phyloP scores from a whole-genome alignment of 75 land plant species.

The Pinus albicaulis region DNA sequence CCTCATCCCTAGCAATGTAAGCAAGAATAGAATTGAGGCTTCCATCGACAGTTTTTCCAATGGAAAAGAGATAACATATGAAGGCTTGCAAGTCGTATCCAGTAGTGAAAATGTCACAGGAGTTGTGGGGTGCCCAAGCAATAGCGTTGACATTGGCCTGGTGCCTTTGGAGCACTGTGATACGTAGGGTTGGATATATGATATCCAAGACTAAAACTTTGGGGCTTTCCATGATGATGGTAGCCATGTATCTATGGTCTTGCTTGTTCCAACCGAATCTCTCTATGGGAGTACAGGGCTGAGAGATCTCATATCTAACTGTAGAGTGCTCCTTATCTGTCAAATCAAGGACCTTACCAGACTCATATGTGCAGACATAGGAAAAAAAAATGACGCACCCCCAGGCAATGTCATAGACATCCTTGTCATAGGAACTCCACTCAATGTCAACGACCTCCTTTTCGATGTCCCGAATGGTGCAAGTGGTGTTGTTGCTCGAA shows the following conservation, averaged over 20 bases:
- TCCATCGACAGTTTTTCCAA: constrained; percentile 43
- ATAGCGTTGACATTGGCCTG: too few species aligned
- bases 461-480: constrained; percentile 56
- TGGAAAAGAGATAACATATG: constrained; percentile 82
- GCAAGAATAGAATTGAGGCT: constrained; percentile 47
- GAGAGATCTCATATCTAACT: constrained; percentile 86
- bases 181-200: too few species aligned
- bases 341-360: constrained; percentile 86
- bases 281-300: constrained; percentile 77
- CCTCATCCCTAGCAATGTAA: constrained; percentile 71
- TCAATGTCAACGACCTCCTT: constrained; percentile 85
- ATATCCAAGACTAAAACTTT: too few species aligned
- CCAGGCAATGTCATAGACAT: constrained; percentile 96
- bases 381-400: constrained; percentile 89
- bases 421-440: constrained; percentile 92
- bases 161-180: constrained; percentile 92
- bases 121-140: constrained; percentile 94
- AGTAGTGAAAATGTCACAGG: constrained; percentile 81
- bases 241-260: too few species aligned
- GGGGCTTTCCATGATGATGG: too few species aligned
- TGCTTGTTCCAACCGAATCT: constrained; percentile 92
- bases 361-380: constrained; percentile 95
- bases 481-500: constrained; percentile 46
- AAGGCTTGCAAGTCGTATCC: constrained; percentile 93
- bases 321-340: constrained; percentile 95